Base-by-base conservation (phyloP, 345 rosid species). In the Heritiera fomes region DNA sequence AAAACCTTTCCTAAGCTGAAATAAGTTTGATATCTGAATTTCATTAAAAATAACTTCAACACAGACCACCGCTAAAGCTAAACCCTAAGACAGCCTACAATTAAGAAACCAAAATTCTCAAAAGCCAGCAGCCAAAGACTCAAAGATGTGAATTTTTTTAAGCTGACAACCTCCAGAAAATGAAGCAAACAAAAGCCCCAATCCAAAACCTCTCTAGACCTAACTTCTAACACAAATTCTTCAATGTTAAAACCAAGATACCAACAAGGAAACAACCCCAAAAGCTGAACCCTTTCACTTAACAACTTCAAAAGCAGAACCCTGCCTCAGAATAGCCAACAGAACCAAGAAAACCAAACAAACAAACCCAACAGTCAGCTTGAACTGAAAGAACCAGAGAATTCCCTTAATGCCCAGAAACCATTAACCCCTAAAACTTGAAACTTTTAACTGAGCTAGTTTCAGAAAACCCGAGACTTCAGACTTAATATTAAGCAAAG, bases 401-500 rank as follows among this genome's bases (percentile, higher is more conserved):
- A 43, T 18, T 59, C 64, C 28, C 59, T 40, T 6, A 49, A 49
- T 55, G 49, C 72, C 77, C 73, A 53, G 79, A 62, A 77, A 58
- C 32, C 68, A 62, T 76, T 75, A 79, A 30, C 32, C 40, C 40
- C 68, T 43, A 67, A 64, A 75, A 8, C 40, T 32, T 11, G 46
- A 75, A 45, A 30, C 9, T 23, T 49, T 23, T 52, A 28, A 75
- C 62, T 6, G 62, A 49, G 49, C 30, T 52, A 47, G 47, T 69
- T 14, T 43, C 75, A 78, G 73, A 32, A 75, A 53, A 47, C 32
- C 14, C 4, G 68, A 80, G 71, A 75, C 49, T 50, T 76, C 49
- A 71, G 72, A 63, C 78, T 84, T 81, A 78, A 75, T 75, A 81
- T 71, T 62, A 77, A 61, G 71, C 47, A 67, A 64, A 72, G 79